A percentile compares a stretch with the other conserved stretches of the same genome.
Conservation (phyloP, 176 grass and related monocot genomes). For the Cenchrus purpureus region DNA sequence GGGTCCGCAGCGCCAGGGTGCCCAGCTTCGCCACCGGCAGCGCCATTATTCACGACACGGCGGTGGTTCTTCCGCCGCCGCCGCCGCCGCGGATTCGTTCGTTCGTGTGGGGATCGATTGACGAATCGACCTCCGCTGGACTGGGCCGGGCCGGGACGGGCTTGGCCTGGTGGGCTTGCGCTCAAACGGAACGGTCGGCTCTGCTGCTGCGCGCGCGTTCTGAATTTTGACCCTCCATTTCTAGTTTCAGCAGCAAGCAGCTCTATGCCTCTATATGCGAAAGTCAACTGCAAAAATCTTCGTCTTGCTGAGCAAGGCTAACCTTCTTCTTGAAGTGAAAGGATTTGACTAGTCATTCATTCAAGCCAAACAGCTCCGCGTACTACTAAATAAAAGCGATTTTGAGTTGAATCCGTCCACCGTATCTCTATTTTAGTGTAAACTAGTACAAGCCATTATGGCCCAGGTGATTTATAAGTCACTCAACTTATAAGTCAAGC, state of each 20-base stretch:
- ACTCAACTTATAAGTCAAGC: no score
- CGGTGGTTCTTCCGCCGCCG: neutral
- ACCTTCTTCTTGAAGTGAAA: neutral
- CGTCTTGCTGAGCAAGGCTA: neutral
- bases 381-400: neutral
- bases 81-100: neutral
- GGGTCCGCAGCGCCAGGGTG: slow-evolving; percentile 73
- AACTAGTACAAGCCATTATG: no score
- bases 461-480: no score
- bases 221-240: neutral
- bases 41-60: slow-evolving; percentile 44
- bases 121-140: neutral
- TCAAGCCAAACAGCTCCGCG: neutral
- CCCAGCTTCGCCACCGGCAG: slow-evolving; percentile 91
- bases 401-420: neutral
- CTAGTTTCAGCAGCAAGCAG: neutral
- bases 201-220: neutral
- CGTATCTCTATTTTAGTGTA: no score
- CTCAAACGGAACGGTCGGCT: neutral
- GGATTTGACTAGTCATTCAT: neutral
- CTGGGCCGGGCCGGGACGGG: no score
- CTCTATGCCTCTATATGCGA: neutral
- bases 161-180: neutral
- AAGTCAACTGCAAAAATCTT: neutral
- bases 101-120: neutral